A percentile compares a stretch with the other conserved stretches of the same genome.
phyloP scores from a whole-genome alignment of 768 basidiomycete species.

The Leccinum longicurvipes region DNA sequence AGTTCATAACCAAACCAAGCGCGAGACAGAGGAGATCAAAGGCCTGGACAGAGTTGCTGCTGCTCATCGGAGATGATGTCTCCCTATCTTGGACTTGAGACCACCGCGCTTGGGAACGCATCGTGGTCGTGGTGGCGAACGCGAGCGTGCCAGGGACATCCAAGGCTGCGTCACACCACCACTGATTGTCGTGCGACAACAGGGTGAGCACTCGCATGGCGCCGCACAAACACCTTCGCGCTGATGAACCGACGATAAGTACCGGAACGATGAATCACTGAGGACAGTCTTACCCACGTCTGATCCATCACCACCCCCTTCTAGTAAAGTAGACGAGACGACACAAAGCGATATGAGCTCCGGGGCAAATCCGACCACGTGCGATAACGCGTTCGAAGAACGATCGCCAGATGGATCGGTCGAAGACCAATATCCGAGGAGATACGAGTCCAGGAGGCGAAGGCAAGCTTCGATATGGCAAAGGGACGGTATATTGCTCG shows the following conservation, averaged over 20 bases:
- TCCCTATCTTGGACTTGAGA: constrained; percentile 3
- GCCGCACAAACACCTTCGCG: constrained; percentile 50
- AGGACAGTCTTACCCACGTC: constrained; percentile 15
- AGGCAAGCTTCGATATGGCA: constrained; percentile 54
- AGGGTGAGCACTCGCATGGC: constrained; percentile 67
- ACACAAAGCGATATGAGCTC: constrained; percentile 52
- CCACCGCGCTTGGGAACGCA: constrained; percentile 36
- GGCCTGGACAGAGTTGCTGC: constrained; percentile 39
- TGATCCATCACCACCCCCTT: constrained; percentile 17
- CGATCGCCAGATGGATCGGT: constrained; percentile 12
- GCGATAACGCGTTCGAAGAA: constrained; percentile 6
- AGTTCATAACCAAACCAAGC: constrained; percentile 72
- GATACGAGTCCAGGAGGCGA: constrained; percentile 57
- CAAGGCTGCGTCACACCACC: constrained; percentile 55
- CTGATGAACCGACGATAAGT: constrained; percentile 16
- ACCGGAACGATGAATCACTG: not conserved
- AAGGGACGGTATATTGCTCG: constrained; percentile 34
- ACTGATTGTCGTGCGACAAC: constrained; percentile 58
- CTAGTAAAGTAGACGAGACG: constrained; percentile 40
- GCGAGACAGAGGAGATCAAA: constrained; percentile 75
- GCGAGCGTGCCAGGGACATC: constrained; percentile 44
- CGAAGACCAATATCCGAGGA: constrained; percentile 55
- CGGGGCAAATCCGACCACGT: constrained; percentile 35
- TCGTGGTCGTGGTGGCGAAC: constrained; percentile 46
- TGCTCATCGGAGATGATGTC: not conserved